Conservation (phyloP, 1,139 yeast genomes). For the Pichiaceae sp. region DNA sequence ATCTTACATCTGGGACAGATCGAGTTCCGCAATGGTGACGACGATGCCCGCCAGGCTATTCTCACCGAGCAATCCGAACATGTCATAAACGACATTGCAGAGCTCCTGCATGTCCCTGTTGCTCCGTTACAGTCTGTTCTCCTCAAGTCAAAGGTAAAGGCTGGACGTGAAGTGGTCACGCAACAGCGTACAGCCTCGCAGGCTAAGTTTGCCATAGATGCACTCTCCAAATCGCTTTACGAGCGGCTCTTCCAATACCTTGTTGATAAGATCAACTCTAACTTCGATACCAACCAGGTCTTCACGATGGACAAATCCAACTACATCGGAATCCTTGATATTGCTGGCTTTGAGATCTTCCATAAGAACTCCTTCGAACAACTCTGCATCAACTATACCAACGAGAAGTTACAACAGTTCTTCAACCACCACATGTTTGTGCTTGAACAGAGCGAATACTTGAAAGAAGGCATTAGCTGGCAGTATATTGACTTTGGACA, state of each 20-base stretch:
- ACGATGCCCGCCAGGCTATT: conserved; percentile 74
- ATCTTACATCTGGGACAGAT: conserved; percentile 84
- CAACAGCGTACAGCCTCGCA: conserved; percentile 77
- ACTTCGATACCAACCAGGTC: conserved; percentile 27
- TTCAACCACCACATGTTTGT: conserved; percentile 98
- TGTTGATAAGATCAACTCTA: conserved; percentile 70
- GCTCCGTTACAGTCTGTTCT: conserved; percentile 50
- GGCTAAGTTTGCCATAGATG: conserved; percentile 76
- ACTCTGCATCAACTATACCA: conserved; percentile 91
- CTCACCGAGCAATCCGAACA: conserved; percentile 50
- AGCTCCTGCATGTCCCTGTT: conserved; percentile 53
- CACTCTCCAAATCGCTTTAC: conserved; percentile 79
- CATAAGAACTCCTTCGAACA: conserved; percentile 91
- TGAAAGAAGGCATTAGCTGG: conserved; percentile 93
- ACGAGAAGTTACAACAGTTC: conserved; percentile 92
- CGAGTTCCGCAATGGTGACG: conserved; percentile 46
- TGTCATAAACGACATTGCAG: conserved; percentile 36
- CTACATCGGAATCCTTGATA: conserved; percentile 90
- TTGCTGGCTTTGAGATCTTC: conserved; percentile 96
- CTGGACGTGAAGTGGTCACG: conserved; percentile 80
- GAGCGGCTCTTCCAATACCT: conserved; percentile 76
- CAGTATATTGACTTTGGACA: conserved; percentile 95
- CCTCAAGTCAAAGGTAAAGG: conserved; percentile 77
- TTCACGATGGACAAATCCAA: conserved; percentile 25
- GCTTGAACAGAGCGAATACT: conserved; percentile 90